phyloP scores from a whole-genome alignment of 2,329 filamentous ascomycete species.

The Verticillium nubilum region DNA sequence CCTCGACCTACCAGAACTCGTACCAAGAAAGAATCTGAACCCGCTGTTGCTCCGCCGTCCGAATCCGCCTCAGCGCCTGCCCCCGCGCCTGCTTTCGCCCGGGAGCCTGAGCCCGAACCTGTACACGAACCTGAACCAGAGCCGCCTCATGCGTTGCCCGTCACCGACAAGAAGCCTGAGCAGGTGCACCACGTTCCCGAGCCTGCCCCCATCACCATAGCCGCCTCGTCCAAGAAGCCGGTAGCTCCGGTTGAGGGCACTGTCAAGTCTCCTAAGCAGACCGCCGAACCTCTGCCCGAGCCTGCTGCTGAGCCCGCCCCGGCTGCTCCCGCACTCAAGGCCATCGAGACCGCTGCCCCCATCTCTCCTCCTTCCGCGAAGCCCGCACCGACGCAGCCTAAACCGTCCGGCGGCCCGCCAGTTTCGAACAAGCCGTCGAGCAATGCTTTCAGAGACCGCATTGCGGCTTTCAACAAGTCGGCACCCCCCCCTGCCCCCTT shows the following conservation, averaged over 20 bases:
- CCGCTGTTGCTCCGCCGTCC: constrained; percentile 19
- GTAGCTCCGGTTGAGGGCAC: constrained; percentile 26
- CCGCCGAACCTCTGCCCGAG: constrained; percentile 16
- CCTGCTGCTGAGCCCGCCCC: constrained; percentile 20
- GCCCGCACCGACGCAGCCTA: constrained; percentile 25
- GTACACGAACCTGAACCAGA: constrained; percentile 23
- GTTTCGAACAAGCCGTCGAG: constrained; percentile 65
- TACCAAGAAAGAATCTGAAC: constrained; percentile 56
- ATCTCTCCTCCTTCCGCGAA: constrained; percentile 34
- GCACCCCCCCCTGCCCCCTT: constrained; percentile 85
- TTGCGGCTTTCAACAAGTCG: constrained; percentile 93
- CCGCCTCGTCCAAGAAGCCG: constrained; percentile 25
- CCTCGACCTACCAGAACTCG: constrained; percentile 75
- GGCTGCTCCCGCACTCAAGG: constrained; percentile 28
- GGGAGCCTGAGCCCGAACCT: constrained; percentile 16
- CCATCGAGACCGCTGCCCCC: constrained; percentile 24
- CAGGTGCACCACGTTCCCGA: constrained; percentile 26
- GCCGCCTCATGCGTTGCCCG: constrained; percentile 12
- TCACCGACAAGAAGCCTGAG: constrained; percentile 6
- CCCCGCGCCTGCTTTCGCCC: constrained; percentile 13
- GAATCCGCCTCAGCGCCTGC: constrained; percentile 18
- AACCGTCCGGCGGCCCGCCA: constrained; percentile 57
- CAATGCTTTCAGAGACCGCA: constrained; percentile 87
- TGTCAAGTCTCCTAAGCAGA: neutral
- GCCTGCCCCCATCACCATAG: constrained; percentile 19